A percentile compares a stretch with the other conserved stretches of the same genome.
Conservation (phyloP, 1,139 yeast genomes). For the Yamadazyma pseudoaaseri region DNA sequence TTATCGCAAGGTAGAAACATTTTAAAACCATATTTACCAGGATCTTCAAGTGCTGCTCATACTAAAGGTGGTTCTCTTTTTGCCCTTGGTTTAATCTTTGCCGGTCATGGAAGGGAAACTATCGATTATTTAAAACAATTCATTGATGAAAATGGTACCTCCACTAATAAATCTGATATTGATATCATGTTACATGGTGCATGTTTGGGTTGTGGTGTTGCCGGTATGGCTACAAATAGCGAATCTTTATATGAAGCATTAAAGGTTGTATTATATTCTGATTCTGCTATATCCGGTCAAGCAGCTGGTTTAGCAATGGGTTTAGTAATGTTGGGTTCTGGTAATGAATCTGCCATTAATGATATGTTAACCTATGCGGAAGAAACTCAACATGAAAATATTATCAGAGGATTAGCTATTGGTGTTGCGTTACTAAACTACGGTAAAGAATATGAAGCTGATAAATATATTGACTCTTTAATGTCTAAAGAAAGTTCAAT, state of each 20-base stretch:
- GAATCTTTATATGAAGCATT: slow-evolving; percentile 77
- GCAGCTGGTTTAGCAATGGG: slow-evolving; percentile 99
- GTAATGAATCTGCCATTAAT: slow-evolving; percentile 63
- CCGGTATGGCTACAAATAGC: slow-evolving; percentile 91
- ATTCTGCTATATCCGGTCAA: slow-evolving; percentile 92
- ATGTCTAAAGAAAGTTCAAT: slow-evolving; percentile 76
- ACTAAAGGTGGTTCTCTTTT: slow-evolving; percentile 95
- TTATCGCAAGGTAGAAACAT: slow-evolving; percentile 86
- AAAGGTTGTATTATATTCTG: slow-evolving; percentile 82
- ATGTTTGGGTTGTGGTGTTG: slow-evolving; percentile 91
- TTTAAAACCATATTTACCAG: slow-evolving; percentile 90
- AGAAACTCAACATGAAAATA: slow-evolving; percentile 95
- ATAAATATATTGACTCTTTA: slow-evolving; percentile 64
- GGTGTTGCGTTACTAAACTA: slow-evolving; percentile 86
- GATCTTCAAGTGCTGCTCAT: slow-evolving; percentile 74
- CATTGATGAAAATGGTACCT: slow-evolving; percentile 64
- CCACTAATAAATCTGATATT: slow-evolving; percentile 69
- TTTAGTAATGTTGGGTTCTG: slow-evolving; percentile 92
- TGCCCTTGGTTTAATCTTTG: slow-evolving; percentile 91
- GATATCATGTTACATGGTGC: slow-evolving; percentile 96
- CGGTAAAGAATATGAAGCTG: slow-evolving; percentile 84
- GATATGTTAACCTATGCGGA: slow-evolving; percentile 92
- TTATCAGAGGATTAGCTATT: slow-evolving; percentile 85
- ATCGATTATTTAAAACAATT: slow-evolving; percentile 75
- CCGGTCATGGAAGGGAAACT: slow-evolving; percentile 93